Percentiles rank a stretch among this genome's conserved stretches.
Evolutionary conservation across 805 yeast species (phyloP).

Genomic region (Ogataea polymorpha): DNA sequence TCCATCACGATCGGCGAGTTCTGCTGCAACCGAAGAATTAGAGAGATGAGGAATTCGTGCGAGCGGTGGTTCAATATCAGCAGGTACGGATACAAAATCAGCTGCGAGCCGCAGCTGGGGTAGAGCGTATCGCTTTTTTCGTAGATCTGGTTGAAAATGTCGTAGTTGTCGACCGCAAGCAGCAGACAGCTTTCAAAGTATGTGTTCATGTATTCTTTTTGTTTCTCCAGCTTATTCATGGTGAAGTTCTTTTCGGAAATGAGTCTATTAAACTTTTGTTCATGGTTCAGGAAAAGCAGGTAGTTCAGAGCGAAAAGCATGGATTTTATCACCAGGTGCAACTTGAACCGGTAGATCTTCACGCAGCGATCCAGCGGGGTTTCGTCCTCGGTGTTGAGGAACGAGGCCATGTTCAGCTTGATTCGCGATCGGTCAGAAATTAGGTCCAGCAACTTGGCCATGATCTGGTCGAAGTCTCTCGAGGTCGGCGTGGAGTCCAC

Average conservation of each 20-base stretch:
- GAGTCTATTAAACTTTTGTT: conserved; percentile 33
- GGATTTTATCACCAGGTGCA: conserved; percentile 40
- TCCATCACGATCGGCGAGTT: conserved; percentile 34
- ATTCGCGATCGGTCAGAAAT: conserved; percentile 30
- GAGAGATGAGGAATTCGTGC: conserved; percentile 54
- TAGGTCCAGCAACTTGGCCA: conserved; percentile 29
- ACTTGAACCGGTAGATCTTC: conserved; percentile 31
- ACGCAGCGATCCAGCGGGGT: conserved; percentile 21
- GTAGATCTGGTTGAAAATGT: conserved; percentile 33
- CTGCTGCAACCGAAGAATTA: conserved; percentile 45
- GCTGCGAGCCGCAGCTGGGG: conserved; percentile 41
- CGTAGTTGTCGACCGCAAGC: conserved; percentile 37
- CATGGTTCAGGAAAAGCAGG: conserved; percentile 39
- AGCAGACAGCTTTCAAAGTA: conserved; percentile 36
- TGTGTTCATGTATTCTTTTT: conserved; percentile 31
- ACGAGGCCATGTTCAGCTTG: conserved; percentile 25
- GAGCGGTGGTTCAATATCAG: conserved; percentile 54
- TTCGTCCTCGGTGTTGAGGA: conserved; percentile 19
- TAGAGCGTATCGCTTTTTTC: conserved; percentile 28
- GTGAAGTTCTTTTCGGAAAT: conserved; percentile 30
- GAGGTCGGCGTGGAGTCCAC: conserved; percentile 36
- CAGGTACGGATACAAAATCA: conserved; percentile 47
- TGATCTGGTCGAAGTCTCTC: conserved; percentile 28
- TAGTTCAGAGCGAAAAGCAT: conserved; percentile 50
- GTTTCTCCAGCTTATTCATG: conserved; percentile 30